phyloP scores from a whole-genome alignment of 1,139 yeast species.

The Candida mesenterica region DNA sequence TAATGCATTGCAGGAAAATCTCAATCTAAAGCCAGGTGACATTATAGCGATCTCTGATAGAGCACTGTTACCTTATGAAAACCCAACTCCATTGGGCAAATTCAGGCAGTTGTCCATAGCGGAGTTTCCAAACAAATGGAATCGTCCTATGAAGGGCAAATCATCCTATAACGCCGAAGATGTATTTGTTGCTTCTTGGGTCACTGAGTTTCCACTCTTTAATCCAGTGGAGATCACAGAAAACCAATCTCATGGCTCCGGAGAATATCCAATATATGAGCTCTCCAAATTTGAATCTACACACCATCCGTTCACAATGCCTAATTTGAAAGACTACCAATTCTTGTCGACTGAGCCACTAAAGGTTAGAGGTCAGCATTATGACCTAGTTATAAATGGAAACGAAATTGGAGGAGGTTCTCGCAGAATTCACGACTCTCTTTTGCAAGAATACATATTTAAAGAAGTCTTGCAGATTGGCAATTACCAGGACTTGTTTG shows the following conservation, averaged over 20 bases:
- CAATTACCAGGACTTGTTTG: conserved; percentile 67
- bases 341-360: conserved; percentile 55
- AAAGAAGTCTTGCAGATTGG: conserved; percentile 52
- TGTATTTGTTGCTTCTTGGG: conserved; percentile 76
- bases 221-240: conserved; percentile 56
- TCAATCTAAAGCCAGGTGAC: conserved; percentile 65
- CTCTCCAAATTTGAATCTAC: conserved; percentile 57
- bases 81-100: conserved; percentile 92
- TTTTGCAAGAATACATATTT: conserved; percentile 69
- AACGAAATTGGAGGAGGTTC: conserved; percentile 98
- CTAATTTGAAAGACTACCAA: conserved; percentile 64
- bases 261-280: conserved; percentile 62
- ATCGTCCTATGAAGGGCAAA: conserved; percentile 32
- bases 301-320: conserved; percentile 98
- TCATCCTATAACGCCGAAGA: conserved; percentile 20
- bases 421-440: conserved; percentile 86
- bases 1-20: conserved; percentile 23
- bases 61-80: conserved; percentile 68
- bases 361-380: conserved; percentile 83
- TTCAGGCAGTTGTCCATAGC: conserved; percentile 72
- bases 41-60: conserved; percentile 74
- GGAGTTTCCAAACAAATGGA: conserved; percentile 51
- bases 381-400: conserved; percentile 91
- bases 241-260: conserved; percentile 11
- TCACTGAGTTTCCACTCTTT: conserved; percentile 86